Evolutionary conservation across 2,329 filamentous ascomycete genomes (phyloP).

Genomic region (Scorias spongiosa): DNA sequence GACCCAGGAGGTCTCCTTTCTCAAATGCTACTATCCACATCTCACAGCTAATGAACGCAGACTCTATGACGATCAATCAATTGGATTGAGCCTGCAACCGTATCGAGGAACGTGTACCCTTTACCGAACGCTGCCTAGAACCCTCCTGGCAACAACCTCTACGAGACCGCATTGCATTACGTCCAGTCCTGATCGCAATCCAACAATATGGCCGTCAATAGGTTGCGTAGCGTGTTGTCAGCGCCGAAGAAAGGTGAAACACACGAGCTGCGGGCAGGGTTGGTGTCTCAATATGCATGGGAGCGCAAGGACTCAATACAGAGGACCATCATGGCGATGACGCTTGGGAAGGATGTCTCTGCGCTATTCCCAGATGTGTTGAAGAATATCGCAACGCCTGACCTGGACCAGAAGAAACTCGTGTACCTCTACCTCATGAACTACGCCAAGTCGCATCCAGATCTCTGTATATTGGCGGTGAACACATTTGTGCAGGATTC

Average conservation of each 20-base stretch:
- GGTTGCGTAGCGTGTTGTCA: slow-evolving; percentile 85
- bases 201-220: slow-evolving; percentile 71
- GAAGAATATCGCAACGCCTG: slow-evolving; percentile 92
- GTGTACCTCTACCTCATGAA: slow-evolving; percentile 99
- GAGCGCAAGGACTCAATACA: slow-evolving; percentile 98
- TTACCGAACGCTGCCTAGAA: too few relatives aligned
- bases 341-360: slow-evolving; percentile 93
- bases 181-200: too few relatives aligned
- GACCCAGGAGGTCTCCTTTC: neutral
- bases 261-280: slow-evolving; percentile 84
- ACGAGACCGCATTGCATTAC: too few relatives aligned
- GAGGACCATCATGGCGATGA: slow-evolving; percentile 99
- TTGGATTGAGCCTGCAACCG: too few relatives aligned
- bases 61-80: neutral
- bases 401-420: slow-evolving; percentile 98
- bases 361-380: slow-evolving; percentile 92
- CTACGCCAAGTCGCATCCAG: slow-evolving; percentile 96
- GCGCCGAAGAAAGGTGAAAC: slow-evolving; percentile 93
- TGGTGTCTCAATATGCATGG: slow-evolving; percentile 97
- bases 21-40: neutral
- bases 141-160: too few relatives aligned
- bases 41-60: neutral
- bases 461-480: slow-evolving; percentile 94
- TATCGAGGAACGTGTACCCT: too few relatives aligned
- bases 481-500: slow-evolving; percentile 99